Evolutionary conservation across 768 basidiomycete genomes (phyloP).

Genomic region (Leccinum fibrillosum): DNA sequence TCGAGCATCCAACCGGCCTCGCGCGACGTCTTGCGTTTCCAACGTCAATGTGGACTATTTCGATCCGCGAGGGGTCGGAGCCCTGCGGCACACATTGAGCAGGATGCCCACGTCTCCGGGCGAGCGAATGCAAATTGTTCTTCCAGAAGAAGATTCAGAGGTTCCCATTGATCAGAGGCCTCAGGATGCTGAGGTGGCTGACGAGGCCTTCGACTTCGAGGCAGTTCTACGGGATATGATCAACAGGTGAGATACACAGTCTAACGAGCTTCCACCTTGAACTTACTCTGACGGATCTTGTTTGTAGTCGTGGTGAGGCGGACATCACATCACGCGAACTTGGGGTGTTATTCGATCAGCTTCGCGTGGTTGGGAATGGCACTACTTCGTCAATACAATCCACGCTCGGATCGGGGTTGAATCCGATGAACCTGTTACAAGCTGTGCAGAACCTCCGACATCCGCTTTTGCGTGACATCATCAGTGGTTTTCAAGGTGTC

Average conservation of each 20-base stretch:
- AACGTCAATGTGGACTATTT: slow-evolving; percentile 48
- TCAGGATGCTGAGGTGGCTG: background rate
- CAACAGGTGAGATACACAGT: slow-evolving; percentile 13
- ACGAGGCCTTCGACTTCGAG: slow-evolving; percentile 34
- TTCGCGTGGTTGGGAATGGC: slow-evolving; percentile 60
- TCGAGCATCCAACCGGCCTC: background rate
- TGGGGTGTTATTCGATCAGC: slow-evolving; percentile 57
- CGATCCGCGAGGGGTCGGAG: slow-evolving; percentile 47
- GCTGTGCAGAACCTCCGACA: slow-evolving; percentile 48
- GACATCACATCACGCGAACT: slow-evolving; percentile 53
- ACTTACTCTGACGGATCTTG: background rate
- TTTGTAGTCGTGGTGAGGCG: slow-evolving; percentile 42
- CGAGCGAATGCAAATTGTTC: background rate
- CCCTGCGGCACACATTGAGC: slow-evolving; percentile 17
- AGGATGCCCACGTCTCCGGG: slow-evolving; percentile 14
- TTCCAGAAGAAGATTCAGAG: background rate
- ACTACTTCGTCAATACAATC: slow-evolving; percentile 50
- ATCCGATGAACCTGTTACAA: slow-evolving; percentile 45
- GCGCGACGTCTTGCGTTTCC: slow-evolving; percentile 17
- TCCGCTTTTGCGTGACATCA: slow-evolving; percentile 57
- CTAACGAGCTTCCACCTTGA: background rate
- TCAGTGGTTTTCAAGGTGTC: slow-evolving; percentile 52
- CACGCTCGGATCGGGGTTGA: slow-evolving; percentile 62
- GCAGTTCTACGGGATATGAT: slow-evolving; percentile 24
- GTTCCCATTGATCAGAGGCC: background rate